Evolutionary conservation across 2,329 filamentous ascomycete genomes (phyloP), one percentile per base, ranked within the genome.

Genomic region (Hymenoscyphus repandus): DNA sequence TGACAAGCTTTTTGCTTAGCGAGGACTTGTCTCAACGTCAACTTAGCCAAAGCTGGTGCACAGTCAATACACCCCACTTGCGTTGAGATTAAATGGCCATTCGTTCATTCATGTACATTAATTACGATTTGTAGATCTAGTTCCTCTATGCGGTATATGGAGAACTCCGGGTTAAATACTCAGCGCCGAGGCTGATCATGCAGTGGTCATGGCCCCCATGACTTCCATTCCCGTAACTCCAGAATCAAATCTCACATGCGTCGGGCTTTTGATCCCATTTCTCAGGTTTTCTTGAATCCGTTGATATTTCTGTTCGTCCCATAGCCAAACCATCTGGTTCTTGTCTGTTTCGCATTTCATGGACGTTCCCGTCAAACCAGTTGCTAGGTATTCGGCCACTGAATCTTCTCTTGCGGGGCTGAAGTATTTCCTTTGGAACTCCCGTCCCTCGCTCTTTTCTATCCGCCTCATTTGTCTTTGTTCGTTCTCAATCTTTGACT

Each of bases 351-450:
- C 51, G 9, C 49, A 49, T 41, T 49, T 52, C 40, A 59, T 51
- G n/a, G 48, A 49, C 3, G 57, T 50, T 5, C 50, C 53, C 45
- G 56, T 57, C 54, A 73, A 61, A 46, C 64, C 68, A 32, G 67
- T 67, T 2, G 69, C 70, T 38, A 79, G 62, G 39, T 64, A 63
- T 51, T 68, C 64, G 52, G 76, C 73, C 6, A 65, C 61, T 5
- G 56, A 54, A 47, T 73, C 71, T 53, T 75, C 64, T 71, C 74
- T 55, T 65, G 77, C 62, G 61, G 67, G 62, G 52, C 74, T 81
- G 71, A 97, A 99, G 72, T 93, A 97, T 50, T 85, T 78, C 39
- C 90, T 79, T 61, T 89, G 79, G 89, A 92, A 97, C 39, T 82
- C 75, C 38, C 77, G 78, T 22, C 84, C 83, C 59, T 90, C 86